A percentile compares a stretch with the other conserved stretches of the same genome.
Conservation (phyloP, 2,329 filamentous ascomycete genomes). For the Diaporthe sp. region DNA sequence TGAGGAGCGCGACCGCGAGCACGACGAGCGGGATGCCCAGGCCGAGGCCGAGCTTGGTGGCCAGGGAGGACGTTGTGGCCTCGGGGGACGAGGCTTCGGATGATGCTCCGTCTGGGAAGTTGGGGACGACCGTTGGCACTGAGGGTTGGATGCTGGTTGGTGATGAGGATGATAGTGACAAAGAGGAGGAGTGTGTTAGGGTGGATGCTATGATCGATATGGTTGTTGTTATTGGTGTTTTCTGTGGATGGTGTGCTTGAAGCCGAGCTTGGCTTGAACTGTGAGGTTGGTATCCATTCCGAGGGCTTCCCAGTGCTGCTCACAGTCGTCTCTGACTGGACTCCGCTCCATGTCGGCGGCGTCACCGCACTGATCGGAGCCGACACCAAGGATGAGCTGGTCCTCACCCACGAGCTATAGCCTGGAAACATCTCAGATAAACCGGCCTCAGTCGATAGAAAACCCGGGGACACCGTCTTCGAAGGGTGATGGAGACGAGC, state of each 20-base stretch:
- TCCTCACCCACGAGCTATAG: background rate
- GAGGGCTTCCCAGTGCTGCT: background rate
- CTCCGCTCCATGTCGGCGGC: background rate
- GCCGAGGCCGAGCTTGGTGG: conserved; percentile 30
- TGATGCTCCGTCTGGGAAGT: background rate
- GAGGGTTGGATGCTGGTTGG: background rate
- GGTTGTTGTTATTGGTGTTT: background rate
- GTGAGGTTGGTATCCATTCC: background rate
- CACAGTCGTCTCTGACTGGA: background rate
- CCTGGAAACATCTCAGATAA: background rate
- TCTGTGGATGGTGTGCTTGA: background rate
- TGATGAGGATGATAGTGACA: background rate
- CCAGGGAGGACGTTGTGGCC: conserved; percentile 1
- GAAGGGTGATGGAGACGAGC: background rate
- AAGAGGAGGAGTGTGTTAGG: background rate
- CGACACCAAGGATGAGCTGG: background rate
- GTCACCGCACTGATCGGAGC: background rate
- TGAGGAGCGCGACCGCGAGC: background rate
- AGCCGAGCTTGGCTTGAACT: background rate
- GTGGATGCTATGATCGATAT: conserved; percentile 7
- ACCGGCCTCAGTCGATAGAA: background rate
- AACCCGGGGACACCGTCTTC: background rate
- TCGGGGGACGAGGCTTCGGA: background rate
- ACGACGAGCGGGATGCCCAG: conserved; percentile 31
- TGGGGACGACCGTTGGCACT: conserved; percentile 1